Conservation (phyloP, 1,284 basidiomycete species). For the Neonothopanus nambi region DNA sequence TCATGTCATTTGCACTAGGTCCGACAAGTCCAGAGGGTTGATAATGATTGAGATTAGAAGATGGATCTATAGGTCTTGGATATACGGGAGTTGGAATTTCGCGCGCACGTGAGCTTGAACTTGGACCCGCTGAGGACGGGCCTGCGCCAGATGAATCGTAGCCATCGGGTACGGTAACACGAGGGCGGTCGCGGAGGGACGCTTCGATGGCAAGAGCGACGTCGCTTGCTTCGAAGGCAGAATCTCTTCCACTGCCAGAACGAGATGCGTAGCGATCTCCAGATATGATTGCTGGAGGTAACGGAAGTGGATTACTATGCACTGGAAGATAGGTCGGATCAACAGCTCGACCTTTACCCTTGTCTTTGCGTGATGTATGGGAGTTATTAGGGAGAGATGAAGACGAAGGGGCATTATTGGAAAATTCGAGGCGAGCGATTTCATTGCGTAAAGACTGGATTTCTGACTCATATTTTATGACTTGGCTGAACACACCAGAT, state of each 20-base stretch:
- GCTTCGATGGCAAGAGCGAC: conserved; percentile 8
- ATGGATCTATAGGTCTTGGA: too few species aligned
- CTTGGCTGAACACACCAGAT: not conserved
- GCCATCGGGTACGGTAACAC: conserved; percentile 1
- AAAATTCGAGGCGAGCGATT: conserved; percentile 5
- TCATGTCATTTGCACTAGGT: too few species aligned
- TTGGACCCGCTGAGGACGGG: conserved; percentile 7
- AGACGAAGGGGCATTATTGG: not conserved
- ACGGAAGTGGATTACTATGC: conserved; percentile 7
- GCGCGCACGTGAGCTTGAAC: not conserved
- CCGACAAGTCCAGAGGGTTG: not conserved
- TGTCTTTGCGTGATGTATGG: conserved; percentile 3
- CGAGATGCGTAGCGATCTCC: conserved; percentile 3
- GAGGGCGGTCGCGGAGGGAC: not conserved
- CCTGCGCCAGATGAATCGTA: conserved; percentile 6
- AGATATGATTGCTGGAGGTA: conserved; percentile 3
- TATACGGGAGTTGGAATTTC: too few species aligned
- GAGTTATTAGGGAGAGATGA: not conserved
- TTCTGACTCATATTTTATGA: conserved; percentile 8
- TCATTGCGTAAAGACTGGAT: conserved; percentile 8
- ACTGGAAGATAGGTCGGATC: not conserved
- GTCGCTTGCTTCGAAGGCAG: conserved; percentile 2
- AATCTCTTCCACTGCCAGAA: conserved; percentile 1
- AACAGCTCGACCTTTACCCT: conserved; percentile 10
- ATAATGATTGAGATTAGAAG: too few species aligned